Evolutionary conservation across 2,329 filamentous ascomycete genomes (phyloP).

Genomic region (Volutella citrinella): DNA sequence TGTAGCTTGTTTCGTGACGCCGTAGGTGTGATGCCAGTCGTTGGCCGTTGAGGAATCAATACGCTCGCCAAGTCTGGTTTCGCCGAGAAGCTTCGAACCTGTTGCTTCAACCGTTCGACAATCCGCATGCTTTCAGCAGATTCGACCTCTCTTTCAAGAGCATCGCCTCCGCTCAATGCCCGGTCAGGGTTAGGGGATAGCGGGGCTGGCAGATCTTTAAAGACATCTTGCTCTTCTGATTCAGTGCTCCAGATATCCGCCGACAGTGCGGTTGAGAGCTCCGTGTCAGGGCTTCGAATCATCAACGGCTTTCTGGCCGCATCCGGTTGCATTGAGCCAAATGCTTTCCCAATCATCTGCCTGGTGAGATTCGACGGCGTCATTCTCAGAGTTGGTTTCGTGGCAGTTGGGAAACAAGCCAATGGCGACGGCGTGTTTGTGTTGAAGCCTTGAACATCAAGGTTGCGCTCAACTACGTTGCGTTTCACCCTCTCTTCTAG

Average conservation of each 20-base stretch:
- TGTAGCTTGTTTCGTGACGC: conserved; percentile 9
- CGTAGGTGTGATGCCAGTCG: conserved; percentile 18
- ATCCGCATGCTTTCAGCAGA: conserved; percentile 4
- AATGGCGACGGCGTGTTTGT: conserved; percentile 18
- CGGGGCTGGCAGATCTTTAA: too few species aligned
- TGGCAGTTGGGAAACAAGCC: conserved; percentile 27
- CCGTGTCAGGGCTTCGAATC: conserved; percentile 14
- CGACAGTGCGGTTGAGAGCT: conserved; percentile 14
- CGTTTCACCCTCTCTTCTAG: conserved; percentile 4
- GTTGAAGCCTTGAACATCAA: conserved; percentile 9
- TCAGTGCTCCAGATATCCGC: conserved; percentile 21
- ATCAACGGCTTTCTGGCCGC: conserved; percentile 15
- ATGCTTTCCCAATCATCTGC: conserved; percentile 22
- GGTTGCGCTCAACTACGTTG: conserved; percentile 10
- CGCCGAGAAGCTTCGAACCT: conserved; percentile 2
- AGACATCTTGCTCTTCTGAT: conserved; percentile 7
- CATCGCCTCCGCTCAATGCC: background rate
- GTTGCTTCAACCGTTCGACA: conserved; percentile 3
- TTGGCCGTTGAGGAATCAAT: conserved; percentile 12
- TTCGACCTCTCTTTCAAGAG: background rate
- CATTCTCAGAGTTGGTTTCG: conserved; percentile 18
- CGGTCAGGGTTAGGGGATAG: too few species aligned
- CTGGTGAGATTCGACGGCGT: conserved; percentile 21
- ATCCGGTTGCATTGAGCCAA: conserved; percentile 18
- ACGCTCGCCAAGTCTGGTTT: conserved; percentile 2